Base-by-base conservation (phyloP, 192 early-diverging fungal species). In the Chytriomyces confervae region DNA sequence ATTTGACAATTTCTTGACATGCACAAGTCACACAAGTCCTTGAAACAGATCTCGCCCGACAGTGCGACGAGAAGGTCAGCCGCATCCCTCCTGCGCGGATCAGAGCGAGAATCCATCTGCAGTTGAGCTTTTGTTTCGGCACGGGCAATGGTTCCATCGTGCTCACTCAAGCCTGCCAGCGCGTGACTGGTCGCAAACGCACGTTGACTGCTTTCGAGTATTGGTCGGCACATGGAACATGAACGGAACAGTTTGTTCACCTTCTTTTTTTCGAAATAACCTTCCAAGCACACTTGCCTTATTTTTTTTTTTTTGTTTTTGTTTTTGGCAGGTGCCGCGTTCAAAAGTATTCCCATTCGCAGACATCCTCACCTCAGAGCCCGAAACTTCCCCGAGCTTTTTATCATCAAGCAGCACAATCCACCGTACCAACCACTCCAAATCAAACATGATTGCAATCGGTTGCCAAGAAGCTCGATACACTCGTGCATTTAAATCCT, bases 161-260 rank as follows among this genome's bases (percentile, higher is more conserved):
- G 4, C 36, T 36, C 36, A 36, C 36, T 36, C 36, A 36, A 36
- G 36, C 36, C 20, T 20, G 1, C 53, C 69, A 70, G 69, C 9
- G 20, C 47, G 77, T 13, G 10, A 53, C 5, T 71, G 60, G 69
- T 46, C 69, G 16, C 61, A 66, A 66, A 53, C 20, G 8, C 50
- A 63, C 64, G 53, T 70, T 16, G 50, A 47, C 7, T 43, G 20
- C 13, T 29, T 80, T 6, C 69, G 64, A n/a, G 10, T 86, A 9
- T 86, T 72, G 53, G 68, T 80, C 4, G 83, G 79, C 7, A 86
- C 84, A 16, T 86, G 84, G 84, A 86, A 86, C 60, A 79, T 86
- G 78, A 82, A 84, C 65, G 84, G 80, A 29, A 66, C 50, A 62
- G 73, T 84, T 13, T 16, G 46, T 16, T 5, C 36, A 44, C 24